Conservation (phyloP, 345 rosid genomes). For the Salix viminalis region DNA sequence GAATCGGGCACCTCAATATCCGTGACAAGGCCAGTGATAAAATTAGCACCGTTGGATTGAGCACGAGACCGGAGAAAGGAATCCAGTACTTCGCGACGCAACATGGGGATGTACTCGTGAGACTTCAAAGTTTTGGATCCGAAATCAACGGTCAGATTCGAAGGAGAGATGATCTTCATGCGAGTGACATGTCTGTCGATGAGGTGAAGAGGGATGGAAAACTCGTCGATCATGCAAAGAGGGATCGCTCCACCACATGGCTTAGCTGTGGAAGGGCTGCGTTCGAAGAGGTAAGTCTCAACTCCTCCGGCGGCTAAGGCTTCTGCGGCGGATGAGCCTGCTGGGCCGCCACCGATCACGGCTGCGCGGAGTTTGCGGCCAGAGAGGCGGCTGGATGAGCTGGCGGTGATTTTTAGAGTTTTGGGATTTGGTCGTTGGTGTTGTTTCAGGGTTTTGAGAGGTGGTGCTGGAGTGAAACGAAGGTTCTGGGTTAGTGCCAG, state of each 20-base stretch:
- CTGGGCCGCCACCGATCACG: slow-evolving; percentile 60
- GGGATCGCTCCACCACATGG: slow-evolving; percentile 83
- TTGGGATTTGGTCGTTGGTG: background rate
- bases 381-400: slow-evolving; percentile 8
- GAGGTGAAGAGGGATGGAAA: slow-evolving; percentile 52
- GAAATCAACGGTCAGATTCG: slow-evolving; percentile 58
- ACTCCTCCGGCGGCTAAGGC: slow-evolving; percentile 48
- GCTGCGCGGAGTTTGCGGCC: slow-evolving; percentile 56
- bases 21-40: slow-evolving; percentile 50
- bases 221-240: slow-evolving; percentile 66
- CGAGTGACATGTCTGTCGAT: slow-evolving; percentile 61
- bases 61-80: slow-evolving; percentile 64
- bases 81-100: slow-evolving; percentile 69
- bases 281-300: slow-evolving; percentile 66
- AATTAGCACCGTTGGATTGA: slow-evolving; percentile 41
- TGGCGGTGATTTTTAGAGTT: slow-evolving; percentile 19
- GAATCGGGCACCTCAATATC: slow-evolving; percentile 44
- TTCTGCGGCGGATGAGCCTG: slow-evolving; percentile 63
- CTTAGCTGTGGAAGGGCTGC: slow-evolving; percentile 49
- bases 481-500: background rate
- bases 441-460: slow-evolving; percentile 9
- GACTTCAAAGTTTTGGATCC: slow-evolving; percentile 49
- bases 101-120: slow-evolving; percentile 63
- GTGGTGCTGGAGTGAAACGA: background rate
- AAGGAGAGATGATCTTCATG: slow-evolving; percentile 69